Evolutionary conservation across 2,329 filamentous ascomycete genomes (phyloP), one percentile per base, ranked within the genome.

Genomic region (Hymenoscyphus scutula): DNA sequence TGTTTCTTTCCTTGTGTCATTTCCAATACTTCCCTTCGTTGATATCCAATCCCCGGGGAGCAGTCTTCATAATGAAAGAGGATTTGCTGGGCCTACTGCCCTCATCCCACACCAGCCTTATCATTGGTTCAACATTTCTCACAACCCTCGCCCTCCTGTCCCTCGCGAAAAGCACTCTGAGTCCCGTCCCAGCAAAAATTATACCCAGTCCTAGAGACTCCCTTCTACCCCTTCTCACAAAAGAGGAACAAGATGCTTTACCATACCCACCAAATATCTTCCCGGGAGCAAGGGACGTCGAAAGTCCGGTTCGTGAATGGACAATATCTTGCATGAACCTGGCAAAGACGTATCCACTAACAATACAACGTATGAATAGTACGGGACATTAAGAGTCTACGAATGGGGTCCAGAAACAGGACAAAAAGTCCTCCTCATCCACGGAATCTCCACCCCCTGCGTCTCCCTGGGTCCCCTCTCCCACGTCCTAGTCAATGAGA

Each of bases 371-470:
- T n/a, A n/a, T n/a, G n/a, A n/a, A 11, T 10, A 73, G 5, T 92
- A 91, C 72, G 91, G 91, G 17, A 84, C 78, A 4, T 84, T 91
- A 65, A 80, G 88, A 54, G 87, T 91, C 2, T 94, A 92, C 73
- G 92, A 96, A 78, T 95, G 88, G 83, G 92, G 92, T 0, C 89
- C 90, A 0, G 81, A 85, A 63, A 77, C 82, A 38, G 91, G 90
- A 1, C 82, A 85, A 30, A 92, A 88, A 71, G 86, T 94, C 1
- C 77, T 96, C 15, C 77, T 96, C 29, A 77, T 96, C 17, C 92
- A 94, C 74, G 92, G 92, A 5, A 93, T 95, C 70, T 90, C 86
- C 57, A 95, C 91, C 5, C 91, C 92, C 0, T 87, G 86, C 65
- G 78, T 93, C 56, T 82, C 89, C 0, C 77, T 94, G 19, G 86